Percentiles rank a stretch among this genome's conserved stretches.
Evolutionary conservation across 2,329 filamentous ascomycete species (phyloP).

Genomic region (Diaporthe ampelina): DNA sequence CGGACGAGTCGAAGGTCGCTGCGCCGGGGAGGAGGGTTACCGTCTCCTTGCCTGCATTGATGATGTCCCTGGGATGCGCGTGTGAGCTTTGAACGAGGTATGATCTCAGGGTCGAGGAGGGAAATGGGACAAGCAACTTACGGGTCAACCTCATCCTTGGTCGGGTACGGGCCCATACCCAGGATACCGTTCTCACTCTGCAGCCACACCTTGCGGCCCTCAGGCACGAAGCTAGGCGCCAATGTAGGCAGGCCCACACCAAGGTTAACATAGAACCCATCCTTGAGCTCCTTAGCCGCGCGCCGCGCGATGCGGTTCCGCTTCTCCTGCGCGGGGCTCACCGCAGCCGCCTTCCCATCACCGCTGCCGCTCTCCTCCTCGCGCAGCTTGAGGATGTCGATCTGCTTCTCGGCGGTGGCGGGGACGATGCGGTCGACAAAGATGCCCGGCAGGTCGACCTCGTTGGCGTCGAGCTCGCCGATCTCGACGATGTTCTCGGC

Average conservation of each 20-base stretch:
- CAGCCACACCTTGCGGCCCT: constrained; percentile 80
- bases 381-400: constrained; percentile 77
- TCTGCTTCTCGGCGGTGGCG: constrained; percentile 77
- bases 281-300: constrained; percentile 84
- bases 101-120: no score
- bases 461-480: constrained; percentile 79
- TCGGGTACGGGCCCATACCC: constrained; percentile 86
- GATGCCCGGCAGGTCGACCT: constrained; percentile 85
- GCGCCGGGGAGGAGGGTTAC: constrained; percentile 84
- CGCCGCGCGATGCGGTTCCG: constrained; percentile 81
- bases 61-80: constrained; percentile 68
- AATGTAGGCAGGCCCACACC: constrained; percentile 86
- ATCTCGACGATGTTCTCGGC: constrained; percentile 86
- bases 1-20: constrained; percentile 82
- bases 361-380: constrained; percentile 56
- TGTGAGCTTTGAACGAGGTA: neutral
- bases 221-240: constrained; percentile 81
- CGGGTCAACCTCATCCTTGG: constrained; percentile 78
- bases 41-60: constrained; percentile 91
- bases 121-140: constrained; percentile 46
- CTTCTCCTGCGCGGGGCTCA: constrained; percentile 64
- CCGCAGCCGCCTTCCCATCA: constrained; percentile 52
- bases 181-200: constrained; percentile 90
- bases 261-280: constrained; percentile 85
- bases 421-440: constrained; percentile 87